A percentile compares a stretch with the other conserved stretches of the same genome.
Conservation (phyloP, 257 asterid species). For the Euphrasia confusa region DNA sequence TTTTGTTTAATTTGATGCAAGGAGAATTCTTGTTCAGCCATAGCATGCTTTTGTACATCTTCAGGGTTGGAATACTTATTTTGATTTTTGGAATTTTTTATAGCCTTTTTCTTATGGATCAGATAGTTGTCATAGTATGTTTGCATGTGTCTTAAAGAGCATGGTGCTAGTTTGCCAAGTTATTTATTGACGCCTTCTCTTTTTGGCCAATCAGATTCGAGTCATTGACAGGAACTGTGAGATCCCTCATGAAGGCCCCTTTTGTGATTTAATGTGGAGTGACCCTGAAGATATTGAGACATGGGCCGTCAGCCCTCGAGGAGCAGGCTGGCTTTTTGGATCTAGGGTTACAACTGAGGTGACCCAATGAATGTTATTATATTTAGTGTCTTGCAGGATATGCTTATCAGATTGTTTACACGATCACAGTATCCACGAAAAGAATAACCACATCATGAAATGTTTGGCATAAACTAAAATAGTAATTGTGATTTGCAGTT, state of each 20-base stretch:
- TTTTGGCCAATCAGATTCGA: constrained; percentile 61
- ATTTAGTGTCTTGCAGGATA: background rate
- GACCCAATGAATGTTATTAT: constrained; percentile 13
- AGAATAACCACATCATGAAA: too few relatives aligned
- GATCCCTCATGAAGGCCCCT: constrained; percentile 98
- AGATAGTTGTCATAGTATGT: constrained; percentile 34
- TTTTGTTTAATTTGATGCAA: constrained; percentile 9
- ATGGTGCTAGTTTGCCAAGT: constrained; percentile 2
- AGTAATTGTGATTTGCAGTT: constrained; percentile 46
- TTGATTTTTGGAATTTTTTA: constrained; percentile 5
- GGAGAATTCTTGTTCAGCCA: constrained; percentile 14
- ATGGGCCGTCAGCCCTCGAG: constrained; percentile 99
- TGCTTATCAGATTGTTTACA: background rate
- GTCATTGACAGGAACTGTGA: constrained; percentile 91
- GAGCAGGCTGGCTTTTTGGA: constrained; percentile 99
- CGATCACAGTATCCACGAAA: background rate
- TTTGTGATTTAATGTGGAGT: constrained; percentile 99
- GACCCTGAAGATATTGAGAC: constrained; percentile 99
- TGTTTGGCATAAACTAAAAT: background rate
- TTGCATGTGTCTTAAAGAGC: constrained; percentile 1
- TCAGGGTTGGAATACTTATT: background rate
- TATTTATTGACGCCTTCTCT: background rate
- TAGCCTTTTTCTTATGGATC: background rate
- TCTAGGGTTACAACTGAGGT: constrained; percentile 98
- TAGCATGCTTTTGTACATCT: constrained; percentile 1